These are phyloP conservation scores for Fusarium abutilonis DNA, from an alignment of 2,329 filamentous ascomycete genomes.

Conservation along the genomic window DNA sequence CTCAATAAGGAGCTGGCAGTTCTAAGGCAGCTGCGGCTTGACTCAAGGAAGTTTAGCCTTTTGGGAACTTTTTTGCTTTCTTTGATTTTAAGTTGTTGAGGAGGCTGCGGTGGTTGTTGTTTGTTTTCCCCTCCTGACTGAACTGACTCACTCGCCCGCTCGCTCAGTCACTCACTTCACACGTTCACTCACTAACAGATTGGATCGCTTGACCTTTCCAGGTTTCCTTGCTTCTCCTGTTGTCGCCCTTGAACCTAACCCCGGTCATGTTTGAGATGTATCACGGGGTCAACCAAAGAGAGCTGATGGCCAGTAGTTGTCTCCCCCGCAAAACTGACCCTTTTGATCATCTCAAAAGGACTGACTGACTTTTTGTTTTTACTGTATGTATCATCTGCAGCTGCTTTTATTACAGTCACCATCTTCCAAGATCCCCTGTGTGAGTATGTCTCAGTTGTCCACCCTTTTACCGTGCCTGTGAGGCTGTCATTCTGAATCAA, in stretches of 20 bases:
- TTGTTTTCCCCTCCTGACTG: constrained; percentile 13
- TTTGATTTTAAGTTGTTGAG: constrained; percentile 2
- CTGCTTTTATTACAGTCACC: no score
- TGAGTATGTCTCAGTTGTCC: constrained; percentile 35
- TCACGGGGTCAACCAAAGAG: constrained; percentile 35
- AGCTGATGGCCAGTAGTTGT: constrained; percentile 20
- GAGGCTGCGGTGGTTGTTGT: constrained; percentile 25
- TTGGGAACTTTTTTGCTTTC: background rate
- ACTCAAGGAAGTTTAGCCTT: constrained; percentile 16
- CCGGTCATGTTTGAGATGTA: constrained; percentile 21
- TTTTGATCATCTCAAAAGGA: constrained; percentile 1
- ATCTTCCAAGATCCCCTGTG: constrained; percentile 20
- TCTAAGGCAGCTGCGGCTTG: constrained; percentile 8
- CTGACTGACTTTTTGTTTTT: background rate
- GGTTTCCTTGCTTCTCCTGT: constrained; percentile 7
- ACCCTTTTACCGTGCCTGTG: constrained; percentile 7
- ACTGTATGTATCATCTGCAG: background rate
- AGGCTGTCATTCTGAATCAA: constrained; percentile 28
- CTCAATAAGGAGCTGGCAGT: constrained; percentile 4
- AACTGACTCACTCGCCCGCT: constrained; percentile 1
- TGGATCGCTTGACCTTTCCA: constrained; percentile 7
- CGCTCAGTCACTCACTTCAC: no score
- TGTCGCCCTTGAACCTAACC: constrained; percentile 10
- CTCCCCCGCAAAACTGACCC: constrained; percentile 19
- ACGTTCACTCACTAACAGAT: constrained; percentile 12